A percentile compares a stretch with the other conserved stretches of the same genome.
Evolutionary conservation across 1,284 basidiomycete genomes (phyloP).

Genomic region (Ustilago curta): DNA sequence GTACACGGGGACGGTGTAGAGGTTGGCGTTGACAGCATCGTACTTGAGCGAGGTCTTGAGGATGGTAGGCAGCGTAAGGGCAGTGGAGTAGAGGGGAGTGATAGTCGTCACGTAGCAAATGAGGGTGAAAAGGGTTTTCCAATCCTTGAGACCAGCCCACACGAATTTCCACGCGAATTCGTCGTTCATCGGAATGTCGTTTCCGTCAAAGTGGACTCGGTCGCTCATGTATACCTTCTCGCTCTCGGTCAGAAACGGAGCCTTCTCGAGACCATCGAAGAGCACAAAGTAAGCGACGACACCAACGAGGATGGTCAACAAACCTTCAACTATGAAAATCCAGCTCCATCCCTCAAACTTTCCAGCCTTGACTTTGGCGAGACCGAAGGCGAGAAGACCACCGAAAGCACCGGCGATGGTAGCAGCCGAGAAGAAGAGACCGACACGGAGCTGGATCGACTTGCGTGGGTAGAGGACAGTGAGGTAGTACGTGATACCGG

Average conservation of each 20-base stretch:
- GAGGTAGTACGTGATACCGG: constrained; percentile 51
- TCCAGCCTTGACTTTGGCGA: constrained; percentile 61
- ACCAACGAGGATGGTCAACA: constrained; percentile 71
- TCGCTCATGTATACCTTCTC: constrained; percentile 57
- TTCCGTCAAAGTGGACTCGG: constrained; percentile 54
- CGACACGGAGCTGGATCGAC: constrained; percentile 54
- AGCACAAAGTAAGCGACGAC: constrained; percentile 64
- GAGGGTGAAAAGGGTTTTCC: constrained; percentile 58
- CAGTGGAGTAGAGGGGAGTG: constrained; percentile 59
- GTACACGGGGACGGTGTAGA: constrained; percentile 72
- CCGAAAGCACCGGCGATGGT: constrained; percentile 72
- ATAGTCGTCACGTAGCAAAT: constrained; percentile 59
- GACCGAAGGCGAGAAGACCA: constrained; percentile 64
- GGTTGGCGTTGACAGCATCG: constrained; percentile 52
- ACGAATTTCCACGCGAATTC: constrained; percentile 58
- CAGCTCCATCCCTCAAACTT: constrained; percentile 39
- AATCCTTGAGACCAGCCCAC: constrained; percentile 55
- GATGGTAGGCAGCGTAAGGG: constrained; percentile 61
- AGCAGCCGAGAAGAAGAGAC: constrained; percentile 61
- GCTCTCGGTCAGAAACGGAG: constrained; percentile 52
- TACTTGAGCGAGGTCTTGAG: constrained; percentile 59
- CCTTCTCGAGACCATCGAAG: constrained; percentile 49
- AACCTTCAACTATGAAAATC: constrained; percentile 73
- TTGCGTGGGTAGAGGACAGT: constrained; percentile 51
- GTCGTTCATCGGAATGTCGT: constrained; percentile 59